Conservation (phyloP, 345 rosid species). For the Camelina laxa region DNA sequence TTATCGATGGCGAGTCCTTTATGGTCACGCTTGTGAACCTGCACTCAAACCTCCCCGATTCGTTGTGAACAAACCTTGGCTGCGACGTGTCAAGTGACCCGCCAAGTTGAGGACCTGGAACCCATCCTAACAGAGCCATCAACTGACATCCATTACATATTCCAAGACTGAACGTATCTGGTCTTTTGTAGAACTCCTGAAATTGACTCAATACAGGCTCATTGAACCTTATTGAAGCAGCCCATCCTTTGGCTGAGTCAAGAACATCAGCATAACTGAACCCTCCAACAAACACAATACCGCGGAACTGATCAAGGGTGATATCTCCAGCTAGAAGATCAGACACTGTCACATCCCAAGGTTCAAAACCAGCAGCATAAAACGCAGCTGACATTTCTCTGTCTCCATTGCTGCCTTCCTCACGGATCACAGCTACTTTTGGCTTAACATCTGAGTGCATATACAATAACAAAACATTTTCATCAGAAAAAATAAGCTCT, state of each 20-base stretch:
- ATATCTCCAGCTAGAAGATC: conserved; percentile 72
- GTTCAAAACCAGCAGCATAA: conserved; percentile 89
- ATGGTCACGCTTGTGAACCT: conserved; percentile 83
- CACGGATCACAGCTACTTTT: conserved; percentile 88
- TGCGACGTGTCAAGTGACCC: conserved; percentile 84
- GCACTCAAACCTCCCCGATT: conserved; percentile 93
- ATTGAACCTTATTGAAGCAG: conserved; percentile 89
- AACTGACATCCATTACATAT: conserved; percentile 96
- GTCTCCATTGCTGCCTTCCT: conserved; percentile 98
- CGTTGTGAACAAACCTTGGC: conserved; percentile 89
- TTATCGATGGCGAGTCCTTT: conserved; percentile 78
- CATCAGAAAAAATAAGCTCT: background rate
- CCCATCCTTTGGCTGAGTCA: conserved; percentile 98
- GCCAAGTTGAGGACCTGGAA: conserved; percentile 90
- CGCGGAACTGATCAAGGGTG: conserved; percentile 71
- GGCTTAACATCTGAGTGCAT: conserved; percentile 59
- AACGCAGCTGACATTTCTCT: conserved; percentile 96
- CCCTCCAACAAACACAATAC: conserved; percentile 92
- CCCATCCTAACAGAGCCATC: conserved; percentile 94
- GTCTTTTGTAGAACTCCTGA: conserved; percentile 84
- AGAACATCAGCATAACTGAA: conserved; percentile 96
- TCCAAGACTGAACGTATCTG: conserved; percentile 90
- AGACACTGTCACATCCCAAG: conserved; percentile 94
- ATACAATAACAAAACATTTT: conserved; percentile 18
- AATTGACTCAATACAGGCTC: conserved; percentile 75